Evolutionary conservation across 1,284 basidiomycete genomes (phyloP), one percentile per base, ranked within the genome.

Genomic region (Xerocomus amazonicus): DNA sequence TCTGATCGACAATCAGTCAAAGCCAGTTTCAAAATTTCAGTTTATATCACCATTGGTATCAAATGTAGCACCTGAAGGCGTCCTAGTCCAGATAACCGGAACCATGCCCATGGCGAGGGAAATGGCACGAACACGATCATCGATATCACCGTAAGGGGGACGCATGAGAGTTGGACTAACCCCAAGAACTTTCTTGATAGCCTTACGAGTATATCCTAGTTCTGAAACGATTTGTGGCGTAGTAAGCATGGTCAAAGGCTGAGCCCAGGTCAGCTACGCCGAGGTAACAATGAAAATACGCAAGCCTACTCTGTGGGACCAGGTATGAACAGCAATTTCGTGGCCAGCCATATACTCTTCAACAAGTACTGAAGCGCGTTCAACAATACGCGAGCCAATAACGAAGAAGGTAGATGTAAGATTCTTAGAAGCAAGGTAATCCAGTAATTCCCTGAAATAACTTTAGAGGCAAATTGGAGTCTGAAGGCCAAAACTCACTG

Each of bases 161-260:
- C 81, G 76, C 80, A 81, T 81, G 5, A 78, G 74, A 9, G 81
- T 85, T 2, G 92, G 91, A 6, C 89, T 90, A 26, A 93, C 86
- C 59, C 91, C 90, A 52, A 90, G 73, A 26, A 86, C 77, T 4
- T 60, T 59, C 59, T 85, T 81, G 71, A 98, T 96, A 47, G 86
- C 82, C 71, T 92, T 83, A 57, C 86, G 87, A 51, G 92, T 90
- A 88, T 91, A 97, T 41, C 90, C 93, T 43, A 98, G 78, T 70
- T 97, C 94, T 23, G 93, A 93, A 17, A 97, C 91, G 53, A 97
- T 82, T 73, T 97, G 76, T 63, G 83, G 84, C 64, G 85, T 98
- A 42, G 90, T 84, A 53, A 94, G 75, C 33, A 83, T 81, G 12
- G 95, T 98, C 34, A 94, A 75, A 52, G 79, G 78, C 86, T 85